Conservation (phyloP, 176 grass and related monocot genomes). For the Tillandsia fasciculata region DNA sequence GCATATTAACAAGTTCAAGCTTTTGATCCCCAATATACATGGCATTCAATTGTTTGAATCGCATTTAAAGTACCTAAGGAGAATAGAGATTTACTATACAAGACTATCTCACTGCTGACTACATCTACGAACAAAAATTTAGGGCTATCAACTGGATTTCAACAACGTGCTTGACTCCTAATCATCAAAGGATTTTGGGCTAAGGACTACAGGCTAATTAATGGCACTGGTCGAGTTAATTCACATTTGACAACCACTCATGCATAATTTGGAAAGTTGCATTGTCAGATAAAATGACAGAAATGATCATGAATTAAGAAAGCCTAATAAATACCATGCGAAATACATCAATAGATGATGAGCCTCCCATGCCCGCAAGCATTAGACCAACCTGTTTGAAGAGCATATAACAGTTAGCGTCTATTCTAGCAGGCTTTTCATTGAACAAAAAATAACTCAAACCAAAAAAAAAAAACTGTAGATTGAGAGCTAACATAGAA, state of each 20-base stretch:
- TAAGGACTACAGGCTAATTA: neutral
- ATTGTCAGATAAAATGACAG: neutral
- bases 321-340: constrained; percentile 50
- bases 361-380: constrained; percentile 90
- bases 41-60: too few relatives aligned
- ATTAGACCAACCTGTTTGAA: constrained; percentile 86
- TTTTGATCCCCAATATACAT: too few relatives aligned
- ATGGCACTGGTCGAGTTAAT: neutral
- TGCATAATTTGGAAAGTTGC: neutral
- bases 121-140: too few relatives aligned
- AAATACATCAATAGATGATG: constrained; percentile 64
- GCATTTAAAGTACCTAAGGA: too few relatives aligned
- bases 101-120: too few relatives aligned
- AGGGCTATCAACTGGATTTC: too few relatives aligned
- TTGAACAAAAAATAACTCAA: too few relatives aligned
- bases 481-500: neutral
- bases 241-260: neutral
- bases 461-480: neutral
- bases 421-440: too few relatives aligned
- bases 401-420: neutral
- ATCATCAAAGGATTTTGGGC: too few relatives aligned
- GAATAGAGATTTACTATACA: too few relatives aligned
- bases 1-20: too few relatives aligned
- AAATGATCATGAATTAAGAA: neutral
- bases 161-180: too few relatives aligned